Base-by-base conservation (phyloP, 768 basidiomycete species). In the Lenzites betulinus region DNA sequence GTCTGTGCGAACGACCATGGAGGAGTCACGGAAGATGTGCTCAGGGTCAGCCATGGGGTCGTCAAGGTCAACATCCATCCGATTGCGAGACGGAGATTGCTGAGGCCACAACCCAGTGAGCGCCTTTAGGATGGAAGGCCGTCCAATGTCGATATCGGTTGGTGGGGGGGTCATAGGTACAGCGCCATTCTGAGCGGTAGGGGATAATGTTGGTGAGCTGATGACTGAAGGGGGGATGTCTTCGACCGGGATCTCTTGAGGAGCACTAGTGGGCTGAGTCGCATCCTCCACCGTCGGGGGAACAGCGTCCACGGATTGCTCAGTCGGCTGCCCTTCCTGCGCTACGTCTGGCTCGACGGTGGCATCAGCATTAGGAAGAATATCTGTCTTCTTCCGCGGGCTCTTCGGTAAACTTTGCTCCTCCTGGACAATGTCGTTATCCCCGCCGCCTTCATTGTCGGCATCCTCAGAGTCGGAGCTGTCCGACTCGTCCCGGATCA, bases 1-100 rank as follows among this genome's bases (percentile, higher is more conserved):
- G 71, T 98, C 95, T 20, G 94, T 94, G 20, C 96, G 84, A 20
- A 99, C 90, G 51, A 98, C 88, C 85, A 98, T 95, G 2, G 90
- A 88, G 16, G 93, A 94, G 69, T 96, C 95, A 38, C 92, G 83
- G 76, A 97, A 98, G 49, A 98, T 89, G 69, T 98, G 94, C 68
- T 98, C 95, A 1, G 88, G 88, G 70, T 93, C 89, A 62, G 82
- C 81, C 72, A 88, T 81, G 4, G 84, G 83, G 67, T 92, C 88
- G 12, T 89, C 88, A 5, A 56, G 77, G 67, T 88, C 85, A 63
- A 83, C 76, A 35, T 79, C 85, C 70, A 81, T 76, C 11, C 92
- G 83, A 60, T 73, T 77, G 18, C 75, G 71, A 28, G 77, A 64
- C 60, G 85, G 76, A 64, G 80, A 58, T 71, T 83, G 73, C 66